Evolutionary conservation across 805 yeast genomes (phyloP), one percentile per base, ranked within the genome.

Genomic region (Yarrowia bubula): DNA sequence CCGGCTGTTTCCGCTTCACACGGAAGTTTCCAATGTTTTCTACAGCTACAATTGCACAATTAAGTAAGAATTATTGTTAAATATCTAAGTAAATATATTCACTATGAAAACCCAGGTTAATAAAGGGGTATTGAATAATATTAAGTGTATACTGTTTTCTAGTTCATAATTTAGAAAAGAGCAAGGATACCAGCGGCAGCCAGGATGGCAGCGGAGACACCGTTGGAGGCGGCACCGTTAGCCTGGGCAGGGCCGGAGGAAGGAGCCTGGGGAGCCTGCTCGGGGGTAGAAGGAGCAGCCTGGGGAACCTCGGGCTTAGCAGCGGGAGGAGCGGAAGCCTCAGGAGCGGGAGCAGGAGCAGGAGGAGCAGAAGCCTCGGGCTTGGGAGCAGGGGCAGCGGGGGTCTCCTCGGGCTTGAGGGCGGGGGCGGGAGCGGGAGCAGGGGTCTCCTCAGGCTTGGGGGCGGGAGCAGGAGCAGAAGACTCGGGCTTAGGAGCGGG

Each of bases 401-500:
- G n/a, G 10, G 68, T 35, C 39, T 14, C 53, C 44, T 41, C 44
- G 37, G 50, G 63, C 47, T 43, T 43, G 47, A 32, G 47, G 18
- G 47, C 47, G 13, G 51, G 51, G 14, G 51, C 51, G 13, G 66
- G 44, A 10, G 51, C 66, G 18, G 66, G n/a, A n/a, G n/a, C n/a
- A 53, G 13, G 42, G 41, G n/a, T n/a, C n/a, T n/a, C n/a, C 31
- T 66, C 65, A 41, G 70, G 67, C 47, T 43, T 43, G 47, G 47
- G 47, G 18, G 47, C 47, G 13, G 51, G 51, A 9, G 51, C 51
- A n/a, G 66, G 44, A 10, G 50, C 66, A 28, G 66, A 53, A 14
- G 42, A 44, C 31, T 66, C 65, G 43, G 70, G 67, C 18, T 66
- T 67, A 37, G 60, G 67, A 48, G 64, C 51, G n/a, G 50, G 47